Percentiles rank a stretch among this genome's conserved stretches.
Evolutionary conservation across 2,329 filamentous ascomycete species (phyloP).

Genomic region (Colletotrichum sp.): DNA sequence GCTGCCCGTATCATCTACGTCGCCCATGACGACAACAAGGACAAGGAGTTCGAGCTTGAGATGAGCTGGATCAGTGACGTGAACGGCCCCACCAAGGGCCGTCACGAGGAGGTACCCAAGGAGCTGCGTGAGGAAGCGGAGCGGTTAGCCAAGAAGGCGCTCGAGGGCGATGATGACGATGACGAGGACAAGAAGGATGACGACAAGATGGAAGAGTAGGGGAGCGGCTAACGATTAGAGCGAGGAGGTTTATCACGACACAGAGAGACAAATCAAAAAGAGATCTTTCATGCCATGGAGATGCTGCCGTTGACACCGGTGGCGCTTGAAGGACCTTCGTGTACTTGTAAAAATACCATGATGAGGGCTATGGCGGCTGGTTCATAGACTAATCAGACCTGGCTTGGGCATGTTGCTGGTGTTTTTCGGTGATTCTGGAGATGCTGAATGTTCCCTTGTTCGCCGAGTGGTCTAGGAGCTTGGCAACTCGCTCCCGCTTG

Average conservation of each 20-base stretch:
- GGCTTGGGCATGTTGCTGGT: neutral
- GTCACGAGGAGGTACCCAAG: slow-evolving; percentile 92
- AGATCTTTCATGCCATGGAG: slow-evolving; percentile 4
- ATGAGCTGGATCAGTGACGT: slow-evolving; percentile 96
- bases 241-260: slow-evolving; percentile 4
- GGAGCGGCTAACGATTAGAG: neutral
- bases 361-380: slow-evolving; percentile 21
- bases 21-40: slow-evolving; percentile 98
- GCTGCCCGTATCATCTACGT: slow-evolving; percentile 97
- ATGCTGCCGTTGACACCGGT: neutral
- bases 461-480: neutral
- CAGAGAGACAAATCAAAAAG: slow-evolving; percentile 6
- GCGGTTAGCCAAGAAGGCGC: slow-evolving; percentile 85
- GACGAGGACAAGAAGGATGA: slow-evolving; percentile 61
- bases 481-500: neutral
- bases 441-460: neutral
- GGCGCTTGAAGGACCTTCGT: slow-evolving; percentile 1
- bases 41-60: slow-evolving; percentile 99
- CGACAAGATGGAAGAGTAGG: slow-evolving; percentile 90
- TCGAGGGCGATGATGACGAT: slow-evolving; percentile 87
- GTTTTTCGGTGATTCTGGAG: neutral
- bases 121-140: slow-evolving; percentile 91
- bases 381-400: slow-evolving; percentile 26
- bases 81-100: slow-evolving; percentile 88
- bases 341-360: slow-evolving; percentile 24